Evolutionary conservation across 2,329 filamentous ascomycete genomes (phyloP).

Genomic region (Alternaria sp.): DNA sequence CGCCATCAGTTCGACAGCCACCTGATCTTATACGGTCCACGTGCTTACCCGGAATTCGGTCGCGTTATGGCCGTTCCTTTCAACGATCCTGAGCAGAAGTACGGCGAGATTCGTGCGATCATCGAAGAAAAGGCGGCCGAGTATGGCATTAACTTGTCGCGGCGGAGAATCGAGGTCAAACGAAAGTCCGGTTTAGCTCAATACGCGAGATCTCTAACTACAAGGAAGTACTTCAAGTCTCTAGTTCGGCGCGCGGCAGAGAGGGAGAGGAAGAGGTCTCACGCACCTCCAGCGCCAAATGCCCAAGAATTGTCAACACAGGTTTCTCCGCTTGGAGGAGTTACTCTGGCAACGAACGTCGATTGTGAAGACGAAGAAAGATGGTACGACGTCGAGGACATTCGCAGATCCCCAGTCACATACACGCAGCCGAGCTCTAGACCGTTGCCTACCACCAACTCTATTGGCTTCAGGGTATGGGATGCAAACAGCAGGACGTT

Average conservation of each 20-base stretch:
- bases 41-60: constrained; percentile 12
- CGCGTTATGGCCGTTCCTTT: constrained; percentile 15
- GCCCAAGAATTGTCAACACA: rapidly evolving
- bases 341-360: background rate
- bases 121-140: constrained; percentile 12
- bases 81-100: constrained; percentile 13
- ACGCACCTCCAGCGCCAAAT: background rate
- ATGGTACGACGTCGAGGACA: background rate
- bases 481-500: too few species aligned
- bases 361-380: background rate
- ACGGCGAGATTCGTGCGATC: background rate
- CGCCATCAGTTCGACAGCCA: constrained; percentile 17
- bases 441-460: too few species aligned
- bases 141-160: background rate
- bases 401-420: background rate
- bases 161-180: background rate
- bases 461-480: constrained; percentile 7
- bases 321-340: background rate
- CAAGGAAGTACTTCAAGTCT: constrained; percentile 2
- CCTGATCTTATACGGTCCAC: constrained; percentile 9
- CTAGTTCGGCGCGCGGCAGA: background rate
- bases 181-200: constrained; percentile 10
- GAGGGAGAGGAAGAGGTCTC: background rate
- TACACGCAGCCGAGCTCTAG: too few species aligned
- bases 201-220: constrained; percentile 8